Conservation (phyloP, 306 rosid genomes). For the Delonix regia region DNA sequence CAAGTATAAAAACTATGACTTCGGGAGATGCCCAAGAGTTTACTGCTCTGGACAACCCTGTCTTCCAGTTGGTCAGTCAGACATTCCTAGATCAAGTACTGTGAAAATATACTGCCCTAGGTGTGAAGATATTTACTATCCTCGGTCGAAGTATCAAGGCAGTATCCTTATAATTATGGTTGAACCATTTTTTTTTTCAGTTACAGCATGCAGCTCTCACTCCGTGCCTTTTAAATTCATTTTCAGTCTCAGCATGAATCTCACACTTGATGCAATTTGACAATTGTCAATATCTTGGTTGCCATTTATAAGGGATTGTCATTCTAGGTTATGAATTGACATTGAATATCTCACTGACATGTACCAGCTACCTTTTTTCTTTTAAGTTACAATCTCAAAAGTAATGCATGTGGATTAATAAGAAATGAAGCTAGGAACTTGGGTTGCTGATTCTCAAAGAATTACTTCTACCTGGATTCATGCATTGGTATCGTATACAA, state of each 20-base stretch:
- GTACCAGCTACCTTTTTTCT: neutral
- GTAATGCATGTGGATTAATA: neutral
- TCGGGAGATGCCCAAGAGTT: slow-evolving; percentile 98
- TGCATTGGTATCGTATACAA: slow-evolving; percentile 6
- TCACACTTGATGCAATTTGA: neutral
- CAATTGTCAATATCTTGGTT: neutral
- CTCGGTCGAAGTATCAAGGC: slow-evolving; percentile 99
- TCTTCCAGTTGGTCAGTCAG: slow-evolving; percentile 98
- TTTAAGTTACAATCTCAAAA: neutral
- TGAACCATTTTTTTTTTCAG: neutral
- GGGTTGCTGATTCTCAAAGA: neutral
- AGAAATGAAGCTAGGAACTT: neutral
- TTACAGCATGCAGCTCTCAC: neutral
- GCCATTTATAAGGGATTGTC: neutral
- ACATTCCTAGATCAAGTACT: slow-evolving; percentile 93
- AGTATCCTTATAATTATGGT: slow-evolving; percentile 76
- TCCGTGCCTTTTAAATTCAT: slow-evolving; percentile 6
- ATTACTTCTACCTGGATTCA: slow-evolving; percentile 4
- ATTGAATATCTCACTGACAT: neutral
- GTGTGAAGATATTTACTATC: slow-evolving; percentile 97
- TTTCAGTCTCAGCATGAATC: neutral
- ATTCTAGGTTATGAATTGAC: neutral
- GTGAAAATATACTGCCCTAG: slow-evolving; percentile 96
- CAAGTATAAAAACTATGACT: slow-evolving; percentile 92
- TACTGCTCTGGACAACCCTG: slow-evolving; percentile 99